Percentiles rank a stretch among this genome's conserved stretches.
Conservation (phyloP, 371 early-diverging fungal genomes). For the Umbelopsis sp. region DNA sequence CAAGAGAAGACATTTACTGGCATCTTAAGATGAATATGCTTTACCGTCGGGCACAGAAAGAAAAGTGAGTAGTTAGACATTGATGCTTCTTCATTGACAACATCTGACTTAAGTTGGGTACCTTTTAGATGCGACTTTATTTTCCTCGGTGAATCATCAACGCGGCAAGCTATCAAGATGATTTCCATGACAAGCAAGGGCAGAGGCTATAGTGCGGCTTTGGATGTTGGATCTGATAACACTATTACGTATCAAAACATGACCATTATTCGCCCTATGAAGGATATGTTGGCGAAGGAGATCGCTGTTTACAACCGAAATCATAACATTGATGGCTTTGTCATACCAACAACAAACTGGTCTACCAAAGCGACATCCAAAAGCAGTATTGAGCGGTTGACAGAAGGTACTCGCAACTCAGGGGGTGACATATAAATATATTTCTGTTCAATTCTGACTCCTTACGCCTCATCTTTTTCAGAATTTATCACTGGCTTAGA, state of each 20-base stretch:
- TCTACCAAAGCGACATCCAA: constrained; percentile 60
- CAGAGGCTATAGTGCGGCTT: constrained; percentile 82
- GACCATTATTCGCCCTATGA: constrained; percentile 76
- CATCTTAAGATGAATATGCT: constrained; percentile 66
- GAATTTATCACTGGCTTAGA: constrained; percentile 83
- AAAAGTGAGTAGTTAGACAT: constrained; percentile 37
- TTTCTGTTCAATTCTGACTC: not conserved
- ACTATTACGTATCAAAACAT: constrained; percentile 42
- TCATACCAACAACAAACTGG: constrained; percentile 51
- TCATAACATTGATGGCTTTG: constrained; percentile 42
- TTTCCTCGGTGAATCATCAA: constrained; percentile 80
- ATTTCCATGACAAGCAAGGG: constrained; percentile 83
- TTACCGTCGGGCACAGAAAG: constrained; percentile 24
- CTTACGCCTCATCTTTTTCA: constrained; percentile 14
- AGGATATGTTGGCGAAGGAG: constrained; percentile 82
- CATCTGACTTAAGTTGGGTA: not conserved
- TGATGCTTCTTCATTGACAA: not conserved
- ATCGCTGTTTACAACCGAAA: constrained; percentile 75
- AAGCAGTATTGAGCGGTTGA: constrained; percentile 71
- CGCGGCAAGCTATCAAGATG: constrained; percentile 78
- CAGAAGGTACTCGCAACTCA: constrained; percentile 52
- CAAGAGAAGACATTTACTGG: constrained; percentile 63
- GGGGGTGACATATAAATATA: not conserved
- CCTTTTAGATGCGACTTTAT: constrained; percentile 62
- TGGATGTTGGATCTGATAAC: constrained; percentile 72